Conservation (phyloP, 495 filamentous ascomycete species). For the Aspergillus leporis region DNA sequence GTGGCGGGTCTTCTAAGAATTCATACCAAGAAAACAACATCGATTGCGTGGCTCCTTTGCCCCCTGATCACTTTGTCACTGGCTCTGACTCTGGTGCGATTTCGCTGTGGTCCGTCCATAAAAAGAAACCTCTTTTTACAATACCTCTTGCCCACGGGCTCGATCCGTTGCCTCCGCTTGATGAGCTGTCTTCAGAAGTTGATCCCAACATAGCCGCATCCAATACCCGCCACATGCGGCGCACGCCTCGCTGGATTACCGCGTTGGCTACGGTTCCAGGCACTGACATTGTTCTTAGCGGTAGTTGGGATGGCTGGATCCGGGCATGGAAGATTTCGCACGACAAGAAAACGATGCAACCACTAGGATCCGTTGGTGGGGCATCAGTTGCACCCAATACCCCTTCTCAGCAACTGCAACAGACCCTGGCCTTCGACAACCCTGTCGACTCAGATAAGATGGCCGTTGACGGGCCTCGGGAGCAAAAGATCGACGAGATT, state of each 20-base stretch:
- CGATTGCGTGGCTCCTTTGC: conserved; percentile 85
- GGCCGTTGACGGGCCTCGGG: conserved; percentile 21
- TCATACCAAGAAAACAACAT: conserved; percentile 78
- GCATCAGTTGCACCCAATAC: conserved; percentile 29
- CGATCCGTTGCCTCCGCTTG: conserved; percentile 61
- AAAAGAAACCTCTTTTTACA: conserved; percentile 91
- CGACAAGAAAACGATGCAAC: conserved; percentile 78
- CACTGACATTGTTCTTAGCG: conserved; percentile 82
- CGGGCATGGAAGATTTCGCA: conserved; percentile 81
- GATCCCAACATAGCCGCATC: conserved; percentile 61
- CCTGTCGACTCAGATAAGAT: conserved; percentile 24
- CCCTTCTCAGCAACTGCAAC: conserved; percentile 41
- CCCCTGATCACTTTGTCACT: conserved; percentile 88
- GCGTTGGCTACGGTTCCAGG: conserved; percentile 82
- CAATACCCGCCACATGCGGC: conserved; percentile 42
- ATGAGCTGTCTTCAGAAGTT: conserved; percentile 69
- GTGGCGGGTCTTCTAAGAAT: conserved; percentile 66
- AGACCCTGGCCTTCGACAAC: conserved; percentile 31
- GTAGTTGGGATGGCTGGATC: conserved; percentile 90
- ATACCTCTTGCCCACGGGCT: conserved; percentile 81
- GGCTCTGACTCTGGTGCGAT: conserved; percentile 86
- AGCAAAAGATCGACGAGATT: conserved; percentile 9
- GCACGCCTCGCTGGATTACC: conserved; percentile 79
- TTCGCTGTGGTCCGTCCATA: conserved; percentile 85
- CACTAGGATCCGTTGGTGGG: conserved; percentile 64